phyloP scores from a whole-genome alignment of 176 grass and related monocot species.

The Musa schizocarpa region DNA sequence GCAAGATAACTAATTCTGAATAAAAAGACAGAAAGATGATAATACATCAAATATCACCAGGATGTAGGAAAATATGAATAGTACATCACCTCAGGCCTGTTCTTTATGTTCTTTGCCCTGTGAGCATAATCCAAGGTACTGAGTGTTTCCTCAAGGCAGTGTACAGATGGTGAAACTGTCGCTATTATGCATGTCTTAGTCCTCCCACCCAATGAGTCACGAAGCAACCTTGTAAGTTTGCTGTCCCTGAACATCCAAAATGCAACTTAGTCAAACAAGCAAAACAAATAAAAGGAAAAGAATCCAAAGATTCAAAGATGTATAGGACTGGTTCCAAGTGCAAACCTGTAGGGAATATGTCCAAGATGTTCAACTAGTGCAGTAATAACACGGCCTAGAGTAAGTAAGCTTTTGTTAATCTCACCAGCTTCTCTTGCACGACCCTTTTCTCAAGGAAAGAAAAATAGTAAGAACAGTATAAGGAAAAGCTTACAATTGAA shows the following conservation, averaged over 20 bases:
- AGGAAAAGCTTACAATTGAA: background rate
- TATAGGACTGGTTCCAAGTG: constrained; percentile 17
- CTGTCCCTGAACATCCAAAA: constrained; percentile 67
- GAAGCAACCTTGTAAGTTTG: constrained; percentile 82
- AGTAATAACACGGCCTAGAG: constrained; percentile 92
- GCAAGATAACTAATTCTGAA: background rate
- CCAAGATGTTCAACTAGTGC: constrained; percentile 93
- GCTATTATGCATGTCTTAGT: constrained; percentile 99
- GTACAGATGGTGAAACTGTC: constrained; percentile 92
- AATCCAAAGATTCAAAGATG: constrained; percentile 2
- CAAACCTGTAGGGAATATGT: constrained; percentile 87
- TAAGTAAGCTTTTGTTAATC: constrained; percentile 99
- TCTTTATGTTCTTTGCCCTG: constrained; percentile 94
- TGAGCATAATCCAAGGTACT: constrained; percentile 98
- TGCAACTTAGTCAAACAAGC: constrained; percentile 13
- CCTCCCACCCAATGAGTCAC: constrained; percentile 92
- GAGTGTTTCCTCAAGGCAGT: constrained; percentile 92
- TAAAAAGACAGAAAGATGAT: background rate
- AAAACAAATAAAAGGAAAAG: background rate
- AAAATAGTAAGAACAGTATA: background rate
- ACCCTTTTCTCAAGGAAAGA: constrained; percentile 40
- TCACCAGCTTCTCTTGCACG: constrained; percentile 96
- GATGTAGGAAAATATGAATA: constrained; percentile 11
- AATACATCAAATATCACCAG: background rate
- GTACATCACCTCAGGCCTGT: constrained; percentile 70